Base-by-base conservation (phyloP, 1,284 basidiomycete species). In the Ceratobasidium theobromae region DNA sequence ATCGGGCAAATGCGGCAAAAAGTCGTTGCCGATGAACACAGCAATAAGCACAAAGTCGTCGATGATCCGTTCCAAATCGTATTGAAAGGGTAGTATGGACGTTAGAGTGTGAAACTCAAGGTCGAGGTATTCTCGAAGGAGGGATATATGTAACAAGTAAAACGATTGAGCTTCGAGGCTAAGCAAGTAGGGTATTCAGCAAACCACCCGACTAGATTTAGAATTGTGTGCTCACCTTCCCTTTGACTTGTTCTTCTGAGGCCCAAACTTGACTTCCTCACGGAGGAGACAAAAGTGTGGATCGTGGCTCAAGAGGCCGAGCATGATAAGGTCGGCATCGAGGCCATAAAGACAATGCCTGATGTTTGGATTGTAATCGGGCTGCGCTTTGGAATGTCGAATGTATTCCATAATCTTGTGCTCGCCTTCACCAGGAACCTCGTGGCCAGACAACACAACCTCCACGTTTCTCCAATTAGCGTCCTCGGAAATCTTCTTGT, bases 391-490 rank as follows among this genome's bases (percentile, higher is more conserved):
- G 67, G 88, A 87, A 69, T 94, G 80, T 55, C 97, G 89, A 74
- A 99, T 98, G 77, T 96, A 99, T 76, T 99, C 97, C 91, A 99
- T 98, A 73, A 99, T 96, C 82, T 99, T 99, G 84, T 99, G 97
- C 76, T 99, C 97, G 70, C 97, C 97, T 77, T 99, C 97, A 70
- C 97, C 97, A 0, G 96, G 96, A 3, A 97, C 93, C 72, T 99
- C 95, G 76, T 99, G 95, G n/a, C 96, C 97, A 40, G 94, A 97
- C 48, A 99, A 81, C 54, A 99, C 92, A 52, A 99, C 95, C 73
- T 94, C 83, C 49, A 99, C 87, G 67, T 89, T 84, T 69, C 91
- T 82, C 97, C 97, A 99, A 74, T 93, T 88, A 11, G 95, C 86
- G 75, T 98, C 95, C 75, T 98, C 95, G 0, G 89, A 86, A 30